phyloP scores from a whole-genome alignment of 2,329 filamentous ascomycete genomes.

The Berkeleyomyces basicola region DNA sequence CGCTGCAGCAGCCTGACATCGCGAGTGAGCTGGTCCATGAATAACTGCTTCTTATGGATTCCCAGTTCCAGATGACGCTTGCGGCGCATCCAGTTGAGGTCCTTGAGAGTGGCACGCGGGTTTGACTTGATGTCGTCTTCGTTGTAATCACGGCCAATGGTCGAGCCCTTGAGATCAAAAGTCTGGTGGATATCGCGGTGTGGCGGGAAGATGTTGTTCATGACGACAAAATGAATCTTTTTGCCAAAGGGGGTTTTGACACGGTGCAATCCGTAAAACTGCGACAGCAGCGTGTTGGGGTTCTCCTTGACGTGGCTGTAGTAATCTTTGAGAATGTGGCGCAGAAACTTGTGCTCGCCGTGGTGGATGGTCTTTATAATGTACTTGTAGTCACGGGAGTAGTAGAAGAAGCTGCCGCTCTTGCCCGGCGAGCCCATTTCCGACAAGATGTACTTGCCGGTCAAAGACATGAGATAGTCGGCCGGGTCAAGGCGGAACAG shows the following conservation, averaged over 20 bases:
- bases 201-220: constrained; percentile 98
- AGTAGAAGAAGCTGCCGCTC: constrained; percentile 99
- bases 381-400: constrained; percentile 98
- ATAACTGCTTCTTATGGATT: constrained; percentile 70
- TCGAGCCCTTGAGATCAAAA: constrained; percentile 93
- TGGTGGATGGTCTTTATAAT: constrained; percentile 99
- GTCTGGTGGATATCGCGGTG: constrained; percentile 95
- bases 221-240: constrained; percentile 98
- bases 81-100: constrained; percentile 86
- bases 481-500: constrained; percentile 87
- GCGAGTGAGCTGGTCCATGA: constrained; percentile 72
- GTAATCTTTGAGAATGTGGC: constrained; percentile 77
- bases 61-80: constrained; percentile 78
- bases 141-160: constrained; percentile 76
- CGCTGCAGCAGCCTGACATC: constrained; percentile 78
- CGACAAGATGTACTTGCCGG: constrained; percentile 95
- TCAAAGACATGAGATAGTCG: constrained; percentile 95
- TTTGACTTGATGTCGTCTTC: constrained; percentile 81
- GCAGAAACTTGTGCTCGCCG: constrained; percentile 73
- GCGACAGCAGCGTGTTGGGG: constrained; percentile 89
- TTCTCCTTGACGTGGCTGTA: constrained; percentile 85
- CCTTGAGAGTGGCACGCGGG: constrained; percentile 83
- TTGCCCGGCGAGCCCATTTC: constrained; percentile 95
- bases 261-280: constrained; percentile 92
- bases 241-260: constrained; percentile 97